phyloP scores from a whole-genome alignment of 495 filamentous ascomycete species.

The Neurospora sublineolata region DNA sequence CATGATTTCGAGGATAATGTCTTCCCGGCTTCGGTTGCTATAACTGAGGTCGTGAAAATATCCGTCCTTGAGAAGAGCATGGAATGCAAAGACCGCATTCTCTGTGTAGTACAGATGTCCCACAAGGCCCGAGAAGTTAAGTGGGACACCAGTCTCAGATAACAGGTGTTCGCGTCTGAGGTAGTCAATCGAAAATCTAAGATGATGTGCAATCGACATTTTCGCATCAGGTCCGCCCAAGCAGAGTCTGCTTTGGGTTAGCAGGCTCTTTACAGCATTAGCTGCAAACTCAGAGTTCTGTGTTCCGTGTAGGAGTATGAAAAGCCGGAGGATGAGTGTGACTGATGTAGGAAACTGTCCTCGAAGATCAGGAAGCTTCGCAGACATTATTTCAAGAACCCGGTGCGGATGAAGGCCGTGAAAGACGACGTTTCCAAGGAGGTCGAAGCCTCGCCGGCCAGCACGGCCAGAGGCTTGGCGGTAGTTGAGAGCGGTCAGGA shows the following conservation, averaged over 20 bases:
- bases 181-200: conserved; percentile 73
- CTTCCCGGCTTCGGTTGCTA: conserved; percentile 24
- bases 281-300: conserved; percentile 47
- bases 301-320: conserved; percentile 54
- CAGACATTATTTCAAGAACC: conserved; percentile 53
- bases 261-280: conserved; percentile 49
- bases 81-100: conserved; percentile 59
- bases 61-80: conserved; percentile 54
- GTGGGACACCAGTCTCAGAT: conserved; percentile 43
- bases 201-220: conserved; percentile 58
- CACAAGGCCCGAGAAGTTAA: conserved; percentile 57
- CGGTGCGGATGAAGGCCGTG: conserved; percentile 45
- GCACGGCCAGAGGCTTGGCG: conserved; percentile 67
- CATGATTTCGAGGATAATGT: conserved; percentile 38
- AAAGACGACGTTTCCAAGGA: conserved; percentile 73
- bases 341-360: conserved; percentile 73
- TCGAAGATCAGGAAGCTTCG: conserved; percentile 56
- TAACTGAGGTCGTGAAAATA: conserved; percentile 56
- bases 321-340: conserved; percentile 56
- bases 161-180: conserved; percentile 57
- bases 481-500: conserved; percentile 61
- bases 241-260: conserved; percentile 58
- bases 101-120: conserved; percentile 66
- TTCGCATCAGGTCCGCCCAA: conserved; percentile 50
- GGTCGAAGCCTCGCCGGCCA: conserved; percentile 68